Base-by-base conservation (phyloP, 2,329 filamentous ascomycete genomes). In the Verticillium albo-atrum region DNA sequence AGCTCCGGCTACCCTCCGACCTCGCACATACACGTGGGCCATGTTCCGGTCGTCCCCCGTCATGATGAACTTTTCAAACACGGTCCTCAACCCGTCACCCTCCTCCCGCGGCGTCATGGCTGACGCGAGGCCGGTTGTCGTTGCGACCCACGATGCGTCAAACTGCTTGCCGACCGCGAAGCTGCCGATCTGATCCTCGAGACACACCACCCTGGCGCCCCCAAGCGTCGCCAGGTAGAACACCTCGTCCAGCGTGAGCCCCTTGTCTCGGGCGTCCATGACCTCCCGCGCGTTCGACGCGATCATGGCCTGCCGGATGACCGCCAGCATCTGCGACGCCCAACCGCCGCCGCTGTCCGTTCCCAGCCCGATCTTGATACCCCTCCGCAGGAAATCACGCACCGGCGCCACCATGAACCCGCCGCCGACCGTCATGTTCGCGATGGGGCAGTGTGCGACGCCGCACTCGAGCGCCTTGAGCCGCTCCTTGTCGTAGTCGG, bases 51-150 rank as follows among this genome's bases (percentile, higher is more conserved):
- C 86, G 67, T 88, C 85, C 0, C 83, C 85, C 2, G 84, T 87
- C 83, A 88, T 87, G 30, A 88, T 64, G 61, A 86, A 88, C 73
- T 88, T 88, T 58, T 88, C 83, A 60, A 87, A 82, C 20, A 85
- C 72, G 0, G 72, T 79, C 54, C 70, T 67, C 0, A 72, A 47
- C 0, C 71, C 71, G 56, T 88, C 84, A 0, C 71, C 72, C 0
- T 82, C 77, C 62, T 86, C 80, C 1, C 82, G 65, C 12, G 81
- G 79, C 0, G 83, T 78, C 75, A 83, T 85, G 2, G 81, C 70
- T 2, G 65, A 60, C 2, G 62, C 64, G 6, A 57, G 27, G 1
- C 37, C 55, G 14, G 6, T 51, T 15, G 79, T 76, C 53, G 79
- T 55, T 4, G 26, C 74, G 2, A 88, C 70, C 60, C 79, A 70